Conservation (phyloP, 345 rosid species). For the Lepidium africanum region DNA sequence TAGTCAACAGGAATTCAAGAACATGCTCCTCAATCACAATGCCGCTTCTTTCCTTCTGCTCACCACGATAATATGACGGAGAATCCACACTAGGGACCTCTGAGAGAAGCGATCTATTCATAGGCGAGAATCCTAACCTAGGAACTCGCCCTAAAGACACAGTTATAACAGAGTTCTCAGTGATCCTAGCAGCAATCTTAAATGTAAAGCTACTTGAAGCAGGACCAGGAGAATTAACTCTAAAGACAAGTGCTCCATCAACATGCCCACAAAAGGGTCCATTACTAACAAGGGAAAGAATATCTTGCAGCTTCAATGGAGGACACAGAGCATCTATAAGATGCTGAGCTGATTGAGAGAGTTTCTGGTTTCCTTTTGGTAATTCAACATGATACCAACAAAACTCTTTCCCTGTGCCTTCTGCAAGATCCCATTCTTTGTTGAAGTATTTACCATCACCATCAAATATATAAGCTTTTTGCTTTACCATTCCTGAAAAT, state of each 20-base stretch:
- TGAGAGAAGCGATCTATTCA: slow-evolving; percentile 72
- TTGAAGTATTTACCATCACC: slow-evolving; percentile 59
- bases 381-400: slow-evolving; percentile 97
- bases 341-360: slow-evolving; percentile 73
- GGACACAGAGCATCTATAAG: slow-evolving; percentile 91
- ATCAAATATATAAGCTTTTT: slow-evolving; percentile 81
- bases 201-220: slow-evolving; percentile 70
- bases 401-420: slow-evolving; percentile 68
- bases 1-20: slow-evolving; percentile 83
- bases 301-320: slow-evolving; percentile 91
- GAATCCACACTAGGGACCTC: slow-evolving; percentile 86
- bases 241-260: slow-evolving; percentile 85
- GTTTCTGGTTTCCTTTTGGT: slow-evolving; percentile 76
- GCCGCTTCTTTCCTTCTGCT: slow-evolving; percentile 53
- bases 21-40: slow-evolving; percentile 95
- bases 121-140: slow-evolving; percentile 77
- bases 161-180: slow-evolving; percentile 82
- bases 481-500: slow-evolving; percentile 62
- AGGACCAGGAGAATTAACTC: slow-evolving; percentile 95
- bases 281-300: slow-evolving; percentile 84
- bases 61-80: slow-evolving; percentile 38
- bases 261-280: slow-evolving; percentile 93
- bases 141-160: slow-evolving; percentile 94
- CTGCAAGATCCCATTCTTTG: slow-evolving; percentile 79
- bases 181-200: slow-evolving; percentile 85